A percentile compares a stretch with the other conserved stretches of the same genome.
phyloP scores from a whole-genome alignment of 139 green algal genomes.

The Micromonas commoda region DNA sequence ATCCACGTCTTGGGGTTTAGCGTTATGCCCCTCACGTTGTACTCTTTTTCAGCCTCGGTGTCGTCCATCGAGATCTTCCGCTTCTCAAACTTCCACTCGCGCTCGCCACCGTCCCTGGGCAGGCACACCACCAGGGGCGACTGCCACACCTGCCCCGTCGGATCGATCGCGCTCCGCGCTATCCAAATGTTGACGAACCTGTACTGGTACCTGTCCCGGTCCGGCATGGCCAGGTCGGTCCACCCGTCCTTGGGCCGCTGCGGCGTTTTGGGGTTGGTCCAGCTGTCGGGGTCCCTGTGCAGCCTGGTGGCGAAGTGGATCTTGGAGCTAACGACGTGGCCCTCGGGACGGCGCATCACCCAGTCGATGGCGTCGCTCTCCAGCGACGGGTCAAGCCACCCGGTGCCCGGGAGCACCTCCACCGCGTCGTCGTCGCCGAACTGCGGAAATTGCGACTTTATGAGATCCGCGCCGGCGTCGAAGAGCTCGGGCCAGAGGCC shows the following conservation, averaged over 20 bases:
- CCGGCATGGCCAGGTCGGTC: background rate
- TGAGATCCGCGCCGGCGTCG: background rate
- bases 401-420: background rate
- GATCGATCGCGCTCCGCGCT: background rate
- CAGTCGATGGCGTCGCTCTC: background rate
- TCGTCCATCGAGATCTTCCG: background rate
- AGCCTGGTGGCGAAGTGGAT: conserved; percentile 4
- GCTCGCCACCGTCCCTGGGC: background rate
- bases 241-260: background rate
- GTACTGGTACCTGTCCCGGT: background rate
- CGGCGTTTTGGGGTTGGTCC: background rate
- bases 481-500: background rate
- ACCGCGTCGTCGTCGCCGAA: background rate
- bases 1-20: background rate
- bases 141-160: background rate
- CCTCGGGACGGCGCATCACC: conserved; percentile 4
- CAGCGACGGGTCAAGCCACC: background rate
- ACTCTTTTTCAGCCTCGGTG: background rate
- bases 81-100: conserved; percentile 1
- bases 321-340: background rate
- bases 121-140: background rate
- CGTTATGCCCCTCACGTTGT: background rate
- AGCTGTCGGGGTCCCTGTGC: background rate
- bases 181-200: background rate
- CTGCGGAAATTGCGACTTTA: background rate